Percentiles rank a stretch among this genome's conserved stretches.
Evolutionary conservation across 257 asterid species (phyloP).

Genomic region (Capsicum baccatum): DNA sequence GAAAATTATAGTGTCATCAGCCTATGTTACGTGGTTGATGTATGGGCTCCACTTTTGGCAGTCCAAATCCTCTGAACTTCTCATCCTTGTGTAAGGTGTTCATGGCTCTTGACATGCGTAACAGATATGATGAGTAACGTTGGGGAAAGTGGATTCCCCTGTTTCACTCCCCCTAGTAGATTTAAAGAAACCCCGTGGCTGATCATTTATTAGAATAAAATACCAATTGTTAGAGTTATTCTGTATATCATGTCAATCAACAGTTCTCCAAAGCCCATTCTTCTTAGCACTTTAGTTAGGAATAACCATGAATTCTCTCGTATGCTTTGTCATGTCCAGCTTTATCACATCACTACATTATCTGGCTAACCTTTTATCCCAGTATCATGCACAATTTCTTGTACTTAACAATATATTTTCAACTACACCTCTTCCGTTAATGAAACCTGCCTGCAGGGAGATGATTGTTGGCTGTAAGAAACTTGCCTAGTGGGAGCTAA

Average conservation of each 20-base stretch:
- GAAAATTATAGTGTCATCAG: not conserved
- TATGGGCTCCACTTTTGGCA: conserved; percentile 3
- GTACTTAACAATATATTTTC: not conserved
- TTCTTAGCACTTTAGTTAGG: not conserved
- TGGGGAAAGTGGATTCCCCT: not conserved
- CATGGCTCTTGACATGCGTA: not conserved
- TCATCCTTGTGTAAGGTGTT: not conserved
- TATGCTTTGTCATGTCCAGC: not conserved
- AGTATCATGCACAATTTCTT: not conserved
- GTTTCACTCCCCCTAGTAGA: not conserved
- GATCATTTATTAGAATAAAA: conserved; percentile 1
- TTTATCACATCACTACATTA: not conserved
- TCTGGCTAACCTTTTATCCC: not conserved
- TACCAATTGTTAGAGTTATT: not conserved
- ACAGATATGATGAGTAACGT: not conserved
- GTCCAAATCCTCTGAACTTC: not conserved
- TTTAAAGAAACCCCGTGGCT: not conserved
- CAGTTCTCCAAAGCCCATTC: not conserved
- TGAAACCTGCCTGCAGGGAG: not conserved
- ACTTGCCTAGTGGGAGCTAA: not conserved
- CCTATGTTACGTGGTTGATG: not conserved
- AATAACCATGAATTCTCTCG: not conserved
- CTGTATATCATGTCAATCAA: not conserved
- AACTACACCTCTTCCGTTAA: not conserved
- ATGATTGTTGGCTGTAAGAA: conserved; percentile 1